Percentiles rank a stretch among this genome's conserved stretches.
These are phyloP conservation scores for Neurospora sp. DNA, from an alignment of 495 filamentous ascomycete genomes.

Conservation along the genomic window DNA sequence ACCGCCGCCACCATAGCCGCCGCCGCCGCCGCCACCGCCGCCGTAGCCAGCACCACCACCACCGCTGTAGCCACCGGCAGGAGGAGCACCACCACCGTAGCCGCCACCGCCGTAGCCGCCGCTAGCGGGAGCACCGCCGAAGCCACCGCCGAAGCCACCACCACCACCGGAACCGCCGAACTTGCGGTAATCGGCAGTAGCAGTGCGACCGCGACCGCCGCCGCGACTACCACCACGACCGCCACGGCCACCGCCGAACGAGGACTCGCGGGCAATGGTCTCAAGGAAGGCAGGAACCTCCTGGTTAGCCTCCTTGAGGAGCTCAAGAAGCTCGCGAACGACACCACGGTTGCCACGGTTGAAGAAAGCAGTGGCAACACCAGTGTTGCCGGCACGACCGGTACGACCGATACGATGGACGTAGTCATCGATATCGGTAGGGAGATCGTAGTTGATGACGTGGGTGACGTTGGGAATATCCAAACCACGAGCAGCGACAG, in stretches of 20 bases:
- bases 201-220: slow-evolving; percentile 51
- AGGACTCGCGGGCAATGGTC: slow-evolving; percentile 88
- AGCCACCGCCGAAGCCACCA: slow-evolving; percentile 30
- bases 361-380: slow-evolving; percentile 97
- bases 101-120: slow-evolving; percentile 40
- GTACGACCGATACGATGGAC: slow-evolving; percentile 99
- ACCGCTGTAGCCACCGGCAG: slow-evolving; percentile 60
- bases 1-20: slow-evolving; percentile 18
- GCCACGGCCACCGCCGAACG: slow-evolving; percentile 58
- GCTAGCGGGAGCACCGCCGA: slow-evolving; percentile 19
- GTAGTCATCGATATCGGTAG: slow-evolving; percentile 98
- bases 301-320: slow-evolving; percentile 96
- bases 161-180: slow-evolving; percentile 47
- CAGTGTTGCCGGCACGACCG: slow-evolving; percentile 97
- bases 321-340: slow-evolving; percentile 86
- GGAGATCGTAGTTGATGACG: slow-evolving; percentile 98
- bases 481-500: slow-evolving; percentile 87
- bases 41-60: slow-evolving; percentile 48
- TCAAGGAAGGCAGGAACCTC: slow-evolving; percentile 90
- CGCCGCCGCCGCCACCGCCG: slow-evolving; percentile 26
- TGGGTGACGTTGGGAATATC: slow-evolving; percentile 98
- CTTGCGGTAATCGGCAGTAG: slow-evolving; percentile 86
- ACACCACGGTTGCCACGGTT: slow-evolving; percentile 98
- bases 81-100: slow-evolving; percentile 38
- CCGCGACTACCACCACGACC: slow-evolving; percentile 63